Evolutionary conservation across 208 protist species (phyloP), one percentile per base, ranked within the genome.

Genomic region (Willaertia magna): DNA sequence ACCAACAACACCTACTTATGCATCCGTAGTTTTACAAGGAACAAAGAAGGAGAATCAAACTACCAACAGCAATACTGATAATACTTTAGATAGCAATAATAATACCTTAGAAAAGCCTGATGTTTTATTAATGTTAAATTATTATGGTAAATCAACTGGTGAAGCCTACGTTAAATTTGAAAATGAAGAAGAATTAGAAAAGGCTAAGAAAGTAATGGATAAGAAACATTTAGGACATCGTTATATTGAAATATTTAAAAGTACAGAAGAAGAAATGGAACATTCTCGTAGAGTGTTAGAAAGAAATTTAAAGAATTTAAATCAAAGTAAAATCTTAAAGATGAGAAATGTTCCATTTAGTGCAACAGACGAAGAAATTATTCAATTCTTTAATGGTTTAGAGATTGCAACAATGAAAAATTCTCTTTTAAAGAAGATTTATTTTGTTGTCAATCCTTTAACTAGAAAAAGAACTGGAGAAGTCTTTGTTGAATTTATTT

Each of bases 221-320:
- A 67, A 67, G 55, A 67, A 67, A 26, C 26, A 67, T 67, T n/a
- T 67, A 9, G 55, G 55, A 9, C 9, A 47, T 30, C 7, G 74
- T 47, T 79, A 79, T 46, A 79, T 79, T 79, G 74, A 79, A n/a
- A 79, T 79, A 30, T 79, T 79, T 26, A n/a, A 30, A 9, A n/a
- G 12, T 11, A 42, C 74, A 4, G 6, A 34, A 3, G 40, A 79
- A 6, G 74, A 79, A 46, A 47, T 79, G 40, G 40, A 79, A 47
- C 74, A 79, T 18, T 43, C 42, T 2, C 46, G 40, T 47, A 42
- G 18, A 47, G 34, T 26, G 30, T 16, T 79, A 12, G 74, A 79
- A 46, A 14, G 42, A 6, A 30, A 67, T 9, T 67, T 67, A 26
- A 67, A 67, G 55, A 67, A 67, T 67, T 67, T 67, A 9, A 67